Evolutionary conservation across 2,329 filamentous ascomycete species (phyloP).

Genomic region (Talaromyces sp.): DNA sequence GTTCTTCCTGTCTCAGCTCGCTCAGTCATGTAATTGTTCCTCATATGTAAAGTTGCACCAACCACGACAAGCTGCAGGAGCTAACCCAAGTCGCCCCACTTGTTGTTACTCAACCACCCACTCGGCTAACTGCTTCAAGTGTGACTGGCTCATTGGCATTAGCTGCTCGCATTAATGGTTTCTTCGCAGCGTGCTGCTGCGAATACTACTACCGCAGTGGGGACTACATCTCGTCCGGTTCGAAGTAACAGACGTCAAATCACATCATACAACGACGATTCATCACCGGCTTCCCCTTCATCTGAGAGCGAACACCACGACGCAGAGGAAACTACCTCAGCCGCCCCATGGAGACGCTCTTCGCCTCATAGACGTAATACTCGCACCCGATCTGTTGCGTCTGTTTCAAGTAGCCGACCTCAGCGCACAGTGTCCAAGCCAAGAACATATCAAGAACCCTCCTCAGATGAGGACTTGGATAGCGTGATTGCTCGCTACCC

Average conservation of each 20-base stretch:
- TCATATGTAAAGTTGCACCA: conserved; percentile 7
- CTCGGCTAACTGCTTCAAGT: conserved; percentile 13
- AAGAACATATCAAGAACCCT: conserved; percentile 35
- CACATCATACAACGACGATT: conserved; percentile 36
- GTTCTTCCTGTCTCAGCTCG: neutral
- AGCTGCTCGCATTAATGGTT: conserved; percentile 32
- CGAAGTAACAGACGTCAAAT: conserved; percentile 36
- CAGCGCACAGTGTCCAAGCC: conserved; percentile 28
- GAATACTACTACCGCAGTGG: conserved; percentile 20
- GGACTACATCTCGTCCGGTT: conserved; percentile 30
- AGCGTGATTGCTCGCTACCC: conserved; percentile 17
- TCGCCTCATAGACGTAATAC: conserved; percentile 14
- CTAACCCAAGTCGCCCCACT: conserved; percentile 20
- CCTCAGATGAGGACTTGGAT: conserved; percentile 30
- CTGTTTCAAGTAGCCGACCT: conserved; percentile 27
- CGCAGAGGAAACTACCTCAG: conserved; percentile 9
- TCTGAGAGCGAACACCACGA: conserved; percentile 26
- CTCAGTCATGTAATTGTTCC: conserved; percentile 4
- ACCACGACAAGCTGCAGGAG: conserved; percentile 17
- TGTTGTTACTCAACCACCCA: conserved; percentile 12
- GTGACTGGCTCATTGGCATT: conserved; percentile 30
- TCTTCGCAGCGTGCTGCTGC: conserved; percentile 25
- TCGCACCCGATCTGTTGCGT: conserved; percentile 2
- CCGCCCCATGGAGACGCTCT: conserved; percentile 5
- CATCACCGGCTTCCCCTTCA: conserved; percentile 24